Base-by-base conservation (phyloP, 768 basidiomycete genomes). In the Coprinopsis cinerea region DNA sequence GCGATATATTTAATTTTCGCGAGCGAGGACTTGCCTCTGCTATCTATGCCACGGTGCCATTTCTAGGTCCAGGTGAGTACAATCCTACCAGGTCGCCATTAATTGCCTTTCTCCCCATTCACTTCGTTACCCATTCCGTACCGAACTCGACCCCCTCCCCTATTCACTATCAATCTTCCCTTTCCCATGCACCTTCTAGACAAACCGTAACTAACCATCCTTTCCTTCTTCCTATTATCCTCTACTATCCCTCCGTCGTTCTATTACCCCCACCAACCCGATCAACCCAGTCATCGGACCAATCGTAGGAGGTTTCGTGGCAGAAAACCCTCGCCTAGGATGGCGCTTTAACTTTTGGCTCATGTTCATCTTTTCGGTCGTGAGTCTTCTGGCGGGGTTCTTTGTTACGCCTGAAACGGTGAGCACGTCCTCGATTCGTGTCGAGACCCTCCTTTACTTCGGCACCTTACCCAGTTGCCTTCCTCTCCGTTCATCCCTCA, bases 311-410 rank as follows among this genome's bases (percentile, higher is more conserved):
- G 82, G 81, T n/a, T 82, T 76, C 62, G 75, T 81, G 11, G 76
- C 73, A 14, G 60, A 74, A 61, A 68, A 71, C 44, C 62, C 66
- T 9, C 64, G 57, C 20, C 68, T 79, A 9, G 77, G 76, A 17
- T 85, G 81, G 81, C 71, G 74, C 32, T 80, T 79, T 58, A 77
- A 78, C 46, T 85, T 84, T 61, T 82, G 81, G 80, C 67, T 85
- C 48, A 78, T 79, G 68, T 72, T 82, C 55, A 75, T 79, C 18
- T 71, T 81, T 50, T 70, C 80, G 13, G 66, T 55, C 2, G 46
- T 76, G 43, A 74, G 73, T 17, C 65, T 77, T 17, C 49, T 76
- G 22, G 55, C 71, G 2, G 75, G 76, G 3, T 70, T 77, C 47
- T 63, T 81, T 46, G 30, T 69, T 41, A 72, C 76, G 13, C 76